These are phyloP conservation scores for Brassica cretica DNA, from an alignment of 345 rosid species.

Conservation along the genomic window DNA sequence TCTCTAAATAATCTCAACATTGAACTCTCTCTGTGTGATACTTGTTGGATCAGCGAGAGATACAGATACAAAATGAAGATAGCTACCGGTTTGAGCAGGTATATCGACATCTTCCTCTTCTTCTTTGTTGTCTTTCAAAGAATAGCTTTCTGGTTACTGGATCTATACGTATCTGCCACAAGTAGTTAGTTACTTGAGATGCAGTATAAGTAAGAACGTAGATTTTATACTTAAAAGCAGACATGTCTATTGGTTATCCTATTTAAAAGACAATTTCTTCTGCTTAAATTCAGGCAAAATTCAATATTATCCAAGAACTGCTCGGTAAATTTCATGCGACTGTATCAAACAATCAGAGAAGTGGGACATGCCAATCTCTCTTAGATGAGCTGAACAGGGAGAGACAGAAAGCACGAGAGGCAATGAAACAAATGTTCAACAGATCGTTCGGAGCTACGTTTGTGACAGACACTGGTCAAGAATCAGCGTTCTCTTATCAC, in stretches of 20 bases:
- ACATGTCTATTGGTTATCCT: not conserved
- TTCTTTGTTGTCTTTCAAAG: not conserved
- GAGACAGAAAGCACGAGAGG: conserved; percentile 67
- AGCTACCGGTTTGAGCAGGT: conserved; percentile 92
- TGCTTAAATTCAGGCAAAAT: conserved; percentile 65
- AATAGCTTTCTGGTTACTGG: not conserved
- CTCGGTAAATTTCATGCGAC: conserved; percentile 79
- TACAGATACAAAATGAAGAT: conserved; percentile 69
- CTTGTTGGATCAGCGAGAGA: conserved; percentile 73
- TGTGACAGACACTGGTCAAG: conserved; percentile 87
- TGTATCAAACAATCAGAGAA: conserved; percentile 48
- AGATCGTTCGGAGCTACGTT: conserved; percentile 95
- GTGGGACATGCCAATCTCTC: conserved; percentile 56
- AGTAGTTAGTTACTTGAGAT: not conserved
- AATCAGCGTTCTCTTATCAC: conserved; percentile 93
- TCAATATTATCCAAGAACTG: conserved; percentile 88
- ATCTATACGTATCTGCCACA: not conserved
- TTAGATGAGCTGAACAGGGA: conserved; percentile 68
- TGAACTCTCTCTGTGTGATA: conserved; percentile 15
- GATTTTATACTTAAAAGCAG: not conserved
- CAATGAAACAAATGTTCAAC: conserved; percentile 89
- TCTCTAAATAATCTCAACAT: not conserved
- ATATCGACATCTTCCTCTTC: conserved; percentile 3
- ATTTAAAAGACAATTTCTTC: not conserved
- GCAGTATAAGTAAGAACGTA: not conserved